Evolutionary conservation across 2,329 filamentous ascomycete genomes (phyloP).

Genomic region (Venturia aucupariae): DNA sequence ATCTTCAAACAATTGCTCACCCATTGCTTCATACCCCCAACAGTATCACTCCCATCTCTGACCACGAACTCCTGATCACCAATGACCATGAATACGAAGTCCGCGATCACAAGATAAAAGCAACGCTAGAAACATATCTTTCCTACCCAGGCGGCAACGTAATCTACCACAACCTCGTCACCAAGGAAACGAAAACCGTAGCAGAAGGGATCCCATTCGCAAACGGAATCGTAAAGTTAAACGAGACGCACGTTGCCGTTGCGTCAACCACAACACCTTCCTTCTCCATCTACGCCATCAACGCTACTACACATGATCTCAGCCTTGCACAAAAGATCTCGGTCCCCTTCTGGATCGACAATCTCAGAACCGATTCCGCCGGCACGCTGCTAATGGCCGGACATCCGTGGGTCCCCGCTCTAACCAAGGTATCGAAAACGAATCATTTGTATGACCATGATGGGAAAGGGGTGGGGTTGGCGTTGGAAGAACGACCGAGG

Average conservation of each 20-base stretch:
- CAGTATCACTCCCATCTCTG: slow-evolving; percentile 27
- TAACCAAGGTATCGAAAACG: slow-evolving; percentile 21
- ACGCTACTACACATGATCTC: slow-evolving; percentile 17
- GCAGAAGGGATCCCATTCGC: slow-evolving; percentile 29
- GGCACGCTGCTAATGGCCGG: slow-evolving; percentile 34
- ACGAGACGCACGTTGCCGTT: slow-evolving; percentile 30
- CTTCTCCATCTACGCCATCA: slow-evolving; percentile 28
- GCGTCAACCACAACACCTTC: slow-evolving; percentile 27
- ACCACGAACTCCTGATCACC: slow-evolving; percentile 29
- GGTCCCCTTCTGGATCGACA: slow-evolving; percentile 30
- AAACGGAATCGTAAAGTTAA: slow-evolving; percentile 33
- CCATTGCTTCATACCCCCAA: slow-evolving; percentile 30
- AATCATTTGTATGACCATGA: slow-evolving; percentile 18
- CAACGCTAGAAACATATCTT: slow-evolving; percentile 31
- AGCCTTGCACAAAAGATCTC: slow-evolving; percentile 17
- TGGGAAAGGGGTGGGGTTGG: background rate
- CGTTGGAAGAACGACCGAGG: slow-evolving; percentile 18
- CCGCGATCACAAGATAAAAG: slow-evolving; percentile 21
- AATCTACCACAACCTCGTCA: slow-evolving; percentile 25
- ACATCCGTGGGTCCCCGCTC: slow-evolving; percentile 28
- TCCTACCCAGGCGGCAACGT: slow-evolving; percentile 29
- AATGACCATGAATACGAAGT: slow-evolving; percentile 34
- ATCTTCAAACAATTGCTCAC: slow-evolving; percentile 26
- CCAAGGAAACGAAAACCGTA: slow-evolving; percentile 19
- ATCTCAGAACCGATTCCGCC: slow-evolving; percentile 29